A percentile compares a stretch with the other conserved stretches of the same genome.
Evolutionary conservation across 768 basidiomycete genomes (phyloP).

Genomic region (Kwoniella shandongensis): DNA sequence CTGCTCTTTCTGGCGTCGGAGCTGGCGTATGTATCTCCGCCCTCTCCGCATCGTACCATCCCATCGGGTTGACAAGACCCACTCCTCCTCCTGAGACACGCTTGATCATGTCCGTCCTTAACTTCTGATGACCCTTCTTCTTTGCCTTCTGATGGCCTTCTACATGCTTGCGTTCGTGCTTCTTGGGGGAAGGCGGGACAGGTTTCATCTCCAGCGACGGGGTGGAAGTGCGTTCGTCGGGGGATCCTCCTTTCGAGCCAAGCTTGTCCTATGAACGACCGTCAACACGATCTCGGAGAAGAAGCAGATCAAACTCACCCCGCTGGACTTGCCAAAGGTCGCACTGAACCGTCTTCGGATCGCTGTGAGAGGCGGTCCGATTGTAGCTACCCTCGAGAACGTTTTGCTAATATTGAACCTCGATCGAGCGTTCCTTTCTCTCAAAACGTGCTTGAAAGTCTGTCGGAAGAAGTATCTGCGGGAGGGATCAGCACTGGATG

Average conservation of each 20-base stretch:
- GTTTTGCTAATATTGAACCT: slow-evolving; percentile 36
- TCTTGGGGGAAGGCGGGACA: slow-evolving; percentile 17
- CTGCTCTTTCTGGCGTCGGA: slow-evolving; percentile 13
- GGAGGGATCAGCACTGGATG: background rate
- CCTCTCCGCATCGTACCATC: slow-evolving; percentile 48
- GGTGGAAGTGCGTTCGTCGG: slow-evolving; percentile 10
- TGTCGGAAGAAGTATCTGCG: slow-evolving; percentile 47
- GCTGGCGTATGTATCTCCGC: slow-evolving; percentile 9
- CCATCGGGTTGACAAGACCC: slow-evolving; percentile 54
- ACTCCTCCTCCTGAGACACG: slow-evolving; percentile 54
- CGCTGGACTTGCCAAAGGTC: too few species aligned
- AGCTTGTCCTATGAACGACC: slow-evolving; percentile 5
- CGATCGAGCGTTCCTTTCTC: slow-evolving; percentile 32
- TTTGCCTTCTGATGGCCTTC: slow-evolving; percentile 20
- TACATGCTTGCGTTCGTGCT: slow-evolving; percentile 2
- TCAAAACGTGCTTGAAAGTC: slow-evolving; percentile 46
- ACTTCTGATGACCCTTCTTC: slow-evolving; percentile 32
- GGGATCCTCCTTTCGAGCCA: background rate
- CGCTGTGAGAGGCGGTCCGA: slow-evolving; percentile 23
- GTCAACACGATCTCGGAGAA: too few species aligned
- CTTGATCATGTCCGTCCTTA: slow-evolving; percentile 53
- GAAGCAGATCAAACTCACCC: too few species aligned
- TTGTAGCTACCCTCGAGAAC: slow-evolving; percentile 29
- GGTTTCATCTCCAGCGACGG: slow-evolving; percentile 32
- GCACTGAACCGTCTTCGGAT: slow-evolving; percentile 32